Conservation (phyloP, 306 rosid genomes). For the Begonia fuchsioides region DNA sequence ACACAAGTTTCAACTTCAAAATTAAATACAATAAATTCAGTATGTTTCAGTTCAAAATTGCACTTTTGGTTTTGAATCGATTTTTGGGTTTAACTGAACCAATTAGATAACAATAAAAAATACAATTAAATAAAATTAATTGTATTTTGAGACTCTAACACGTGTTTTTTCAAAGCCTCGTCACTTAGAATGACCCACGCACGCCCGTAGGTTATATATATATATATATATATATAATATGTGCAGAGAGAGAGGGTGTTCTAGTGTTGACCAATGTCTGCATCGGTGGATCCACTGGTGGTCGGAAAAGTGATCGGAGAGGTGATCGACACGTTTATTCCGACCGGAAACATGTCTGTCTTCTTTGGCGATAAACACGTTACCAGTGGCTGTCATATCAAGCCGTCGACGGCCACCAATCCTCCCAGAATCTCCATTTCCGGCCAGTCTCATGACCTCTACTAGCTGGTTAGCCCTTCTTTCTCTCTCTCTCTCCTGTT, state of each 20-base stretch:
- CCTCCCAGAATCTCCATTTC: slow-evolving; percentile 51
- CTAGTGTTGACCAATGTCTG: slow-evolving; percentile 29
- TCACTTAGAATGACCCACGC: too few relatives aligned
- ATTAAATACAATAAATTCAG: too few relatives aligned
- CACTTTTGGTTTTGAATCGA: too few relatives aligned
- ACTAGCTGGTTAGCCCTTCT: slow-evolving; percentile 42
- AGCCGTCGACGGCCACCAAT: slow-evolving; percentile 44
- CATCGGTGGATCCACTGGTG: slow-evolving; percentile 65
- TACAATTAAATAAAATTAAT: too few relatives aligned
- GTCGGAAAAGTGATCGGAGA: slow-evolving; percentile 84
- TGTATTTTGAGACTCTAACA: too few relatives aligned
- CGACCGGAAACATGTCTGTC: slow-evolving; percentile 44
- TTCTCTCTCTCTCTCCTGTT: neutral
- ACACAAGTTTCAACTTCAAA: too few relatives aligned
- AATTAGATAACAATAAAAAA: too few relatives aligned
- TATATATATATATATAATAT: too few relatives aligned
- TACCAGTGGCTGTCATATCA: slow-evolving; percentile 76
- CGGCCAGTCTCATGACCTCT: slow-evolving; percentile 37
- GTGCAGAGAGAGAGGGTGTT: neutral
- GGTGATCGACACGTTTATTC: slow-evolving; percentile 72
- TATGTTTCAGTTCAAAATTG: too few relatives aligned
- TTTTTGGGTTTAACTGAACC: too few relatives aligned
- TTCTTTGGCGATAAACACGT: slow-evolving; percentile 60
- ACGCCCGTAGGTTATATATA: too few relatives aligned
- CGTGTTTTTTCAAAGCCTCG: too few relatives aligned